Evolutionary conservation across 345 rosid species (phyloP), one percentile per base, ranked within the genome.

Genomic region (Fremontodendron californicum): DNA sequence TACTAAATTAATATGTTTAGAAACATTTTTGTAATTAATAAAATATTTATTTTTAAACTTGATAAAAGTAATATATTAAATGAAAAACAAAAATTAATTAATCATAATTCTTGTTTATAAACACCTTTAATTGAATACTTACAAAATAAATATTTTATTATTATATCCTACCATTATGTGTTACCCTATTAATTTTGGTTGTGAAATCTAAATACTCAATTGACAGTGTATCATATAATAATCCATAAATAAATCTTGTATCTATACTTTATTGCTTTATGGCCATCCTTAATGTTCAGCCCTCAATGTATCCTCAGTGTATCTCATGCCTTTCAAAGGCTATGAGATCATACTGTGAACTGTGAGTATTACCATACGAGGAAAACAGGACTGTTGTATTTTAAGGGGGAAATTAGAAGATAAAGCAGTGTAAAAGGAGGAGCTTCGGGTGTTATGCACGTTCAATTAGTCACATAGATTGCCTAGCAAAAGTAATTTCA

Each of bases 321-420:
- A n/a, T n/a, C n/a, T n/a, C n/a, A 77, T 96, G 99, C 81, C 97
- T 96, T 75, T 76, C 84, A 13, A 90, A 85, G 84, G 99, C 97
- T 42, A 80, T 92, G 74, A 88, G 88, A 76, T 93, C 93, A 4
- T 91, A 96, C 81, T 93, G 95, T 29, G 98, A 96, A 81, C 83
- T 96, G 72, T 89, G 99, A 42, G 95, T 93, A 11, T 85, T 96
- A 54, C 95, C 93, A 80, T 92, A 83, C 1, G 92, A 85, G 67
- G 81, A 84, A 65, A 88, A 90, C 80, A 91, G 82, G 84, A 92
- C 96, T 46, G 96, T 95, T 27, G 96, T 91, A n/a, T 93, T 96
- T 77, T 93, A 81, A 90, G 61, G 68, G 9, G 3, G 6, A 45
- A 75, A 46, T 45, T 12, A 12, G 71, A 62, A 48, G 19, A 46